These are phyloP conservation scores for Leptodontidium sp. DNA, from an alignment of 2,329 filamentous ascomycete species.

Conservation along the genomic window DNA sequence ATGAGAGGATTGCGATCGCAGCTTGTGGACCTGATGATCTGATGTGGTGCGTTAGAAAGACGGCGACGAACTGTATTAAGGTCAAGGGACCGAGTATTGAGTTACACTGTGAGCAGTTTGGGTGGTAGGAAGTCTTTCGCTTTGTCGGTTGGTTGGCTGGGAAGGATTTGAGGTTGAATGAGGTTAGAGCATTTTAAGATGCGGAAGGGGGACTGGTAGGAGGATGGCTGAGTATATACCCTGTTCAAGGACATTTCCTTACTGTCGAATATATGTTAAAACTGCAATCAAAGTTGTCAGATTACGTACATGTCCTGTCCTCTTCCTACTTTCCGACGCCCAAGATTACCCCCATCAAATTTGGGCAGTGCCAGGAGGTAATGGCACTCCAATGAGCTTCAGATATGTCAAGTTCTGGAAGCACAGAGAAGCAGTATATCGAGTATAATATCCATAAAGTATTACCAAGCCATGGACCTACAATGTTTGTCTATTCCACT, in stretches of 20 bases:
- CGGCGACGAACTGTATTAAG: constrained; percentile 54
- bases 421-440: too few relatives aligned
- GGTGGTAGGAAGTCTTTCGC: constrained; percentile 33
- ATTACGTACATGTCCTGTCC: too few relatives aligned
- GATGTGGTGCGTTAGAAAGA: constrained; percentile 55
- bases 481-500: too few relatives aligned
- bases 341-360: too few relatives aligned
- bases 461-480: too few relatives aligned
- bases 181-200: background rate
- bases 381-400: too few relatives aligned
- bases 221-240: constrained; percentile 15
- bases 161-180: background rate
- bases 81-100: constrained; percentile 57
- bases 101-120: constrained; percentile 55
- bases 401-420: too few relatives aligned
- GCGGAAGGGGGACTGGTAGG: too few relatives aligned
- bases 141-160: background rate
- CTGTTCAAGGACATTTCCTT: constrained; percentile 6
- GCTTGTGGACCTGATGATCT: constrained; percentile 58
- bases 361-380: too few relatives aligned
- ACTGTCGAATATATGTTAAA: background rate
- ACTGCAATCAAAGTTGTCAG: background rate
- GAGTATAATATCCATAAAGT: too few relatives aligned
- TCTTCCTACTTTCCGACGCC: too few relatives aligned
- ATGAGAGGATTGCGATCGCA: constrained; percentile 54